Conservation (phyloP, 805 yeast species). For the Alloascoidea hylecoeti region DNA sequence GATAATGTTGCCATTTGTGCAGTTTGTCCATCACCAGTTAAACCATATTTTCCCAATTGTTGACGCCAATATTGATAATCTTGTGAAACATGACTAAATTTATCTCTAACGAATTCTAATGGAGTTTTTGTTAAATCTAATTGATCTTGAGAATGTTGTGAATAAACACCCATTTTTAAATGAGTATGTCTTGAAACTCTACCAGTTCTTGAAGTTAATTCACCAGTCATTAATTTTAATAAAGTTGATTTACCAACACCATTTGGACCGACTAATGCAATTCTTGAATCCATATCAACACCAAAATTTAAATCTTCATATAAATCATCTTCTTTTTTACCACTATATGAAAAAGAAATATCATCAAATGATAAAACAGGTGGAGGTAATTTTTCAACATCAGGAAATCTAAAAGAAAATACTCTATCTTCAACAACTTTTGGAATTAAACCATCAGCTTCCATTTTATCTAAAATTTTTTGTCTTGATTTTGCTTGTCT, state of each 20-base stretch:
- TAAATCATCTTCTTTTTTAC: slow-evolving; percentile 69
- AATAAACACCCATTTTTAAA: slow-evolving; percentile 95
- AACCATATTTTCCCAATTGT: slow-evolving; percentile 95
- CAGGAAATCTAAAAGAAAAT: slow-evolving; percentile 87
- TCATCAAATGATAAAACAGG: slow-evolving; percentile 96
- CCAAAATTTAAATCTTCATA: slow-evolving; percentile 90
- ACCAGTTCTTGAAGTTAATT: slow-evolving; percentile 77
- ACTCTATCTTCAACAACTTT: slow-evolving; percentile 89
- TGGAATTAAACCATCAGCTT: slow-evolving; percentile 90
- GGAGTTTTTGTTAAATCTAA: slow-evolving; percentile 92
- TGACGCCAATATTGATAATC: slow-evolving; percentile 95
- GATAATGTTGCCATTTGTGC: slow-evolving; percentile 97
- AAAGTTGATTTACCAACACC: slow-evolving; percentile 98
- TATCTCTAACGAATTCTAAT: slow-evolving; percentile 92
- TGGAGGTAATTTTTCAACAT: slow-evolving; percentile 94
- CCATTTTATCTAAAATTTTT: slow-evolving; percentile 99
- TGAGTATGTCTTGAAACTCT: slow-evolving; percentile 96
- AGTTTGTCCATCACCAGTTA: slow-evolving; percentile 98
- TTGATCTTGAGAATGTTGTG: slow-evolving; percentile 98
- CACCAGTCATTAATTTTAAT: slow-evolving; percentile 94
- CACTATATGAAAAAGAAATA: slow-evolving; percentile 75
- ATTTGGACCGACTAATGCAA: slow-evolving; percentile 96
- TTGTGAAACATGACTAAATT: slow-evolving; percentile 79
- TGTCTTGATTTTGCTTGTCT: slow-evolving; percentile 98
- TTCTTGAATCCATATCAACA: slow-evolving; percentile 98